These are phyloP conservation scores for Vaccinium corymbosum DNA, from an alignment of 148 eudicot species.

Conservation along the genomic window DNA sequence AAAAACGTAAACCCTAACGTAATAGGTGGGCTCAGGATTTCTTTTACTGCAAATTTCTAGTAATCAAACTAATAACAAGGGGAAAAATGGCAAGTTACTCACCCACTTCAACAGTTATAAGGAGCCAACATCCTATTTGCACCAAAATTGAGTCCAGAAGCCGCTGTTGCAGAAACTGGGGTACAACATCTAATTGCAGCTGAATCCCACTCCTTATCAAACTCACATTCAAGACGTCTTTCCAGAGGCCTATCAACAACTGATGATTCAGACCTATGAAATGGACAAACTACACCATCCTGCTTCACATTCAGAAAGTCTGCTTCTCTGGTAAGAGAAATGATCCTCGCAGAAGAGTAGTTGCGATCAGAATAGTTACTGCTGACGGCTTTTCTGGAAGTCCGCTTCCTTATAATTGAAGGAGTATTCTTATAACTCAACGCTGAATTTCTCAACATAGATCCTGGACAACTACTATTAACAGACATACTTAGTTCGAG, in stretches of 20 bases:
- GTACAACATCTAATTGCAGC: constrained; percentile 25
- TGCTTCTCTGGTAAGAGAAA: constrained; percentile 3
- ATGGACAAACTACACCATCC: constrained; percentile 12
- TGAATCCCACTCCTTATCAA: constrained; percentile 60
- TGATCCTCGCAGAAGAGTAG: constrained; percentile 15
- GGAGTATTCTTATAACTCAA: constrained; percentile 62
- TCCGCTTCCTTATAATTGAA: constrained; percentile 64
- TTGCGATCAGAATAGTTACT: constrained; percentile 2
- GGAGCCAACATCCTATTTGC: constrained; percentile 32
- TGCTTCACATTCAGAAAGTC: constrained; percentile 12
- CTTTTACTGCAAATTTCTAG: not conserved
- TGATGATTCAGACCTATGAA: constrained; percentile 20
- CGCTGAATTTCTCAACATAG: constrained; percentile 68
- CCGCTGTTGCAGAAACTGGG: constrained; percentile 32
- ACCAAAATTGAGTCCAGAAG: constrained; percentile 24
- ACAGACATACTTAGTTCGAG: constrained; percentile 28
- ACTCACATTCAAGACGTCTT: constrained; percentile 56
- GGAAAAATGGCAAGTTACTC: constrained; percentile 10
- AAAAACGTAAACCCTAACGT: not conserved
- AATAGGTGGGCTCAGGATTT: not conserved
- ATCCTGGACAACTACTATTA: constrained; percentile 52
- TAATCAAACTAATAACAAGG: not conserved
- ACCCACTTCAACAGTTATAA: constrained; percentile 25
- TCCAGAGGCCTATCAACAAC: constrained; percentile 34
- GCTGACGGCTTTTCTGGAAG: constrained; percentile 19